Conservation (phyloP, 2,329 filamentous ascomycete species). For the Salinomyces thailandicus region DNA sequence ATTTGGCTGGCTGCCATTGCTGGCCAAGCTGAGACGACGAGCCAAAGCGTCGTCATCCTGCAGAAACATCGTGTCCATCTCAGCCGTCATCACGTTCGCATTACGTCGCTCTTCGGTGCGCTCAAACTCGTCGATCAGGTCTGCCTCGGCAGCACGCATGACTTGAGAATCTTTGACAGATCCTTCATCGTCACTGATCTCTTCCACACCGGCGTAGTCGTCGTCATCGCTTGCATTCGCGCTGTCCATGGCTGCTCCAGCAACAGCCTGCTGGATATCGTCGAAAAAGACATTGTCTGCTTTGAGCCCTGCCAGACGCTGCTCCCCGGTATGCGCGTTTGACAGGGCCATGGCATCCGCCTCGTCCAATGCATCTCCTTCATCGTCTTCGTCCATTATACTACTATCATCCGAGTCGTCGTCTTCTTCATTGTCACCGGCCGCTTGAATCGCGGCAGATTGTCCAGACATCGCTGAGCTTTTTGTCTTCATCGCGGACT, state of each 20-base stretch:
- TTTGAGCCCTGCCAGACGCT: slow-evolving; percentile 21
- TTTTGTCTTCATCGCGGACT: not conserved
- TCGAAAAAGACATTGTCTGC: slow-evolving; percentile 7
- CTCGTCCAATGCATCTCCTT: slow-evolving; percentile 13
- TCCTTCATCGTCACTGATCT: slow-evolving; percentile 21
- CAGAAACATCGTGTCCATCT: slow-evolving; percentile 17
- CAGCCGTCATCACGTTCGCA: slow-evolving; percentile 11
- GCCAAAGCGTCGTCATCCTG: slow-evolving; percentile 4
- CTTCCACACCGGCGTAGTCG: slow-evolving; percentile 22
- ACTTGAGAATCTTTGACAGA: slow-evolving; percentile 5
- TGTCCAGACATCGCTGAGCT: slow-evolving; percentile 2
- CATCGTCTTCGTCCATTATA: slow-evolving; percentile 12
- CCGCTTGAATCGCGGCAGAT: slow-evolving; percentile 5
- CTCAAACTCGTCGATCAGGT: slow-evolving; percentile 21
- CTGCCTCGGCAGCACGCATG: slow-evolving; percentile 17
- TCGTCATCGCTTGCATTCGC: slow-evolving; percentile 11
- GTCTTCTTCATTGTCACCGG: slow-evolving; percentile 14
- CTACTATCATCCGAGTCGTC: slow-evolving; percentile 14
- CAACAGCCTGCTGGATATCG: slow-evolving; percentile 12
- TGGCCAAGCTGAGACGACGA: slow-evolving; percentile 6
- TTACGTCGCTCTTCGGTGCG: slow-evolving; percentile 11
- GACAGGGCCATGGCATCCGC: slow-evolving; percentile 24
- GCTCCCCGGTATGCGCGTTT: slow-evolving; percentile 12
- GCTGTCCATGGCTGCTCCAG: slow-evolving; percentile 6
- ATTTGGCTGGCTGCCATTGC: slow-evolving; percentile 9